phyloP scores from a whole-genome alignment of 805 yeast genomes.

The Saccharomycopsis sp. region DNA sequence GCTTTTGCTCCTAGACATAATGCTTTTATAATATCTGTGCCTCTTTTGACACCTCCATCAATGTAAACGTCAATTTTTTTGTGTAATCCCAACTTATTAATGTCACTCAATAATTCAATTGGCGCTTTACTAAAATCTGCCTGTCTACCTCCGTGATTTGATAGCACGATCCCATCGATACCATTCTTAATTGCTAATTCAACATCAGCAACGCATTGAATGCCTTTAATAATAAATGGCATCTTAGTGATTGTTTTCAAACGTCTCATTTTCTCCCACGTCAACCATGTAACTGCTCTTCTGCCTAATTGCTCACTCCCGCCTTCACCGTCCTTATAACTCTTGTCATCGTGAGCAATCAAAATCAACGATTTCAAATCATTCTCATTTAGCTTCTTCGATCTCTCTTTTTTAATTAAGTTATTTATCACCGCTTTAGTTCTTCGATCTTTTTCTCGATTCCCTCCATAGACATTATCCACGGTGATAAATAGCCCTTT shows the following conservation, averaged over 20 bases:
- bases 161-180: constrained; percentile 65
- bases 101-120: constrained; percentile 64
- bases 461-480: constrained; percentile 87
- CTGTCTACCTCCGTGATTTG: constrained; percentile 90
- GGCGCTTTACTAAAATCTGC: constrained; percentile 77
- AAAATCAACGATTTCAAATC: constrained; percentile 30
- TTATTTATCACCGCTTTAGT: constrained; percentile 29
- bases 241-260: constrained; percentile 48
- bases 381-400: constrained; percentile 5
- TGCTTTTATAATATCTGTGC: constrained; percentile 60
- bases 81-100: constrained; percentile 39
- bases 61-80: constrained; percentile 49
- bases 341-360: constrained; percentile 36
- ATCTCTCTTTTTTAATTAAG: background rate
- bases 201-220: constrained; percentile 75
- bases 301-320: constrained; percentile 78
- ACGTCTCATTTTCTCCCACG: constrained; percentile 57
- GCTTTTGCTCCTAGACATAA: constrained; percentile 63
- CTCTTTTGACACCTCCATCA: constrained; percentile 67
- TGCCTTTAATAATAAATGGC: constrained; percentile 73
- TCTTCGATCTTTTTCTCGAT: constrained; percentile 69
- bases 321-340: constrained; percentile 55
- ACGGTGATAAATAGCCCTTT: constrained; percentile 83
- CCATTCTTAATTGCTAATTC: constrained; percentile 68
- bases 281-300: constrained; percentile 64